Percentiles rank a stretch among this genome's conserved stretches.
These are phyloP conservation scores for Saccharomycopsis fibuligera DNA, from an alignment of 805 yeast species.

Conservation along the genomic window DNA sequence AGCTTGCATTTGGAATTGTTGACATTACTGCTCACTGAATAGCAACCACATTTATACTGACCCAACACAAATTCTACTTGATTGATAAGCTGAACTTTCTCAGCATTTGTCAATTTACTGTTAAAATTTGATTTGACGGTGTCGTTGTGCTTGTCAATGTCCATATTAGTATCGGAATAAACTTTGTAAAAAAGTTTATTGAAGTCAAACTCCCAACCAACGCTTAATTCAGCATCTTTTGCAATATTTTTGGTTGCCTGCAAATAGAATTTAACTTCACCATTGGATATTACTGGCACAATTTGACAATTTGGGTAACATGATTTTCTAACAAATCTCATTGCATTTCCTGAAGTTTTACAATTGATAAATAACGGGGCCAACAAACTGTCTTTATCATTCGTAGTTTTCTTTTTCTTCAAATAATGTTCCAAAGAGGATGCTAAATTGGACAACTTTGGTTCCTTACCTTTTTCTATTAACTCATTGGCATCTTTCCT, in stretches of 20 bases:
- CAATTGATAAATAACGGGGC: conserved; percentile 16
- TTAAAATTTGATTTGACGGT: conserved; percentile 38
- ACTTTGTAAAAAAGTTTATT: conserved; percentile 65
- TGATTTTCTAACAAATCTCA: conserved; percentile 69
- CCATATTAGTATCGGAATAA: conserved; percentile 35
- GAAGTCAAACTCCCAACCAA: conserved; percentile 87
- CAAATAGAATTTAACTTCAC: conserved; percentile 47
- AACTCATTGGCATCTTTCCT: background rate
- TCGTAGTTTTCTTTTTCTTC: background rate
- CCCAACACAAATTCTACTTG: conserved; percentile 58
- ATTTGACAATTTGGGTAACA: conserved; percentile 74
- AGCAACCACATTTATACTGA: conserved; percentile 59
- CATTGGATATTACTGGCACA: conserved; percentile 36
- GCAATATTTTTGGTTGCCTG: conserved; percentile 50
- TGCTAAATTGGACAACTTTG: conserved; percentile 8
- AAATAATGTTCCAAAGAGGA: conserved; percentile 3
- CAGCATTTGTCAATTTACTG: conserved; percentile 40
- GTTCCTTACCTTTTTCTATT: background rate
- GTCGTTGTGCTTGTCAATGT: conserved; percentile 16
- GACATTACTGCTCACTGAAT: conserved; percentile 26
- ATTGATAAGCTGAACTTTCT: conserved; percentile 49
- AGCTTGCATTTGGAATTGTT: conserved; percentile 48
- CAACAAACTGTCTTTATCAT: background rate
- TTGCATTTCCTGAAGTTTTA: conserved; percentile 59
- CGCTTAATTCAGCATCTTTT: conserved; percentile 63